Conservation (phyloP, 2,329 filamentous ascomycete genomes). For the Talaromyces sp. region DNA sequence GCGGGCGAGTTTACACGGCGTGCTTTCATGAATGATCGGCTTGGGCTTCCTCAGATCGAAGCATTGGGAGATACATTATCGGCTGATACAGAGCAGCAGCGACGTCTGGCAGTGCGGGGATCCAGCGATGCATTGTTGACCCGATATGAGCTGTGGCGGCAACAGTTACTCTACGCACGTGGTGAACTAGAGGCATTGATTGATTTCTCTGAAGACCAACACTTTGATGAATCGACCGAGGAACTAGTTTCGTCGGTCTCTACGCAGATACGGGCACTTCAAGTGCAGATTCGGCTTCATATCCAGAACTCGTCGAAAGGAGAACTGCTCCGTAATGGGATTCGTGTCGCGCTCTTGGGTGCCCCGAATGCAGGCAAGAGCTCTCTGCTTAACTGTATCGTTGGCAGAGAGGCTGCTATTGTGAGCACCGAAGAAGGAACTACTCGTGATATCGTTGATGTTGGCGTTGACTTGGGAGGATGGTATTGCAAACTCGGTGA, state of each 20-base stretch:
- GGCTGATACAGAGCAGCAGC: slow-evolving; percentile 87
- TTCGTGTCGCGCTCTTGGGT: slow-evolving; percentile 82
- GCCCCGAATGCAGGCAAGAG: slow-evolving; percentile 96
- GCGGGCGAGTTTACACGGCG: slow-evolving; percentile 93
- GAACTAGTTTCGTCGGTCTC: slow-evolving; percentile 73
- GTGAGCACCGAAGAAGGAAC: slow-evolving; percentile 92
- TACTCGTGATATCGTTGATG: slow-evolving; percentile 90
- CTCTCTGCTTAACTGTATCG: slow-evolving; percentile 84
- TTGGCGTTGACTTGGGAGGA: slow-evolving; percentile 83
- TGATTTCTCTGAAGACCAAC: slow-evolving; percentile 95
- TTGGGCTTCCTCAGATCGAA: slow-evolving; percentile 83
- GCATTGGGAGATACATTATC: slow-evolving; percentile 63
- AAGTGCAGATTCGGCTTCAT: slow-evolving; percentile 67
- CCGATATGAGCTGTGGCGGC: slow-evolving; percentile 82
- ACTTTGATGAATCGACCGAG: slow-evolving; percentile 85
- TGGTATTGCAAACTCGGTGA: slow-evolving; percentile 94
- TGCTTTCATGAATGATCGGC: slow-evolving; percentile 82
- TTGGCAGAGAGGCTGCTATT: slow-evolving; percentile 91
- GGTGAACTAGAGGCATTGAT: slow-evolving; percentile 94
- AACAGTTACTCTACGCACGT: slow-evolving; percentile 74
- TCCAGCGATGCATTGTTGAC: slow-evolving; percentile 69
- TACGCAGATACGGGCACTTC: slow-evolving; percentile 63
- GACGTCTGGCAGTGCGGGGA: slow-evolving; percentile 79
- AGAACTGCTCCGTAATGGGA: slow-evolving; percentile 81
- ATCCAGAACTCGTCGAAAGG: slow-evolving; percentile 77